Evolutionary conservation across 257 asterid species (phyloP).

Genomic region (Ligustrum vulgare): DNA sequence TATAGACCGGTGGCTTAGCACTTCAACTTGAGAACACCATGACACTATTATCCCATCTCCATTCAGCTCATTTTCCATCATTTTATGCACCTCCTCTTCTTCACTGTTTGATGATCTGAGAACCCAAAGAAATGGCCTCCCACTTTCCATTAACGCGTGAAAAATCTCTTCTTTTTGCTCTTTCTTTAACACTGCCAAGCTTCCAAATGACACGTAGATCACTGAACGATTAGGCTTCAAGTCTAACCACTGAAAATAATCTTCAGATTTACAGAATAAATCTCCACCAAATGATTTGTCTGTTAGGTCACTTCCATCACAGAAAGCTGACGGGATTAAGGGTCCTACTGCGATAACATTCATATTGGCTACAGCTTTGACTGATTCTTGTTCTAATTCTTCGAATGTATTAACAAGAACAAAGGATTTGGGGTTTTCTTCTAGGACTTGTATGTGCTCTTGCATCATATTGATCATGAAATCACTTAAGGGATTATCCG

Average conservation of each 20-base stretch:
- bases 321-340: conserved; percentile 44
- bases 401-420: conserved; percentile 52
- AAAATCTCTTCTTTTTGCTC: conserved; percentile 54
- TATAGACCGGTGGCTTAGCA: conserved; percentile 43
- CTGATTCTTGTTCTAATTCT: conserved; percentile 43
- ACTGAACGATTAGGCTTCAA: conserved; percentile 37
- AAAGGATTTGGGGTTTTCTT: conserved; percentile 30
- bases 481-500: conserved; percentile 6
- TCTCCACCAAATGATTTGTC: conserved; percentile 55
- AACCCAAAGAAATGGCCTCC: conserved; percentile 51
- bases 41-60: conserved; percentile 50
- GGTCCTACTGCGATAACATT: conserved; percentile 54
- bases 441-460: conserved; percentile 50
- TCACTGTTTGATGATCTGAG: conserved; percentile 32
- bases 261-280: conserved; percentile 27
- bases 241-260: conserved; percentile 50
- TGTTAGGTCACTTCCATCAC: conserved; percentile 29
- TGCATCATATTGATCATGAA: conserved; percentile 21
- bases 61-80: conserved; percentile 13
- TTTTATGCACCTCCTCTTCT: conserved; percentile 30
- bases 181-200: conserved; percentile 33
- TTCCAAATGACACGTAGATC: conserved; percentile 62
- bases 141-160: conserved; percentile 33
- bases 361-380: conserved; percentile 26
- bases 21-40: conserved; percentile 65